Base-by-base conservation (phyloP, 2,329 filamentous ascomycete species). In the Beauveria sp. region DNA sequence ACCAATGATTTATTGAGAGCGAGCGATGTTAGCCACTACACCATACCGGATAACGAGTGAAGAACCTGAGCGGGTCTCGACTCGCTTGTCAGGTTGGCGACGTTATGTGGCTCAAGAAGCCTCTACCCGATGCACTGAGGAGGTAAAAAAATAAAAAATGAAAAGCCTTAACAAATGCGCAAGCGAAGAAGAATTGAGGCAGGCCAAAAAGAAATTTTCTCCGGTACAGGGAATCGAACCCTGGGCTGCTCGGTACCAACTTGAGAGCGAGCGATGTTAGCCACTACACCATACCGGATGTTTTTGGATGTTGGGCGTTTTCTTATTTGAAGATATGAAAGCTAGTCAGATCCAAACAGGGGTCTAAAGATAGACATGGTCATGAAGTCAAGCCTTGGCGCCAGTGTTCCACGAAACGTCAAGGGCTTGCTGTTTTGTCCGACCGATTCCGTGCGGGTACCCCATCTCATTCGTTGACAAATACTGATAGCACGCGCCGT, bases 11-110 rank as follows among this genome's bases (percentile, higher is more conserved):
- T n/a, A 55, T 57, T 72, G 70, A 72, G 71, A 72, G 70, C 69
- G 70, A 72, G 69, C 70, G 70, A 72, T 72, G 70, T 72, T 72
- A 72, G 69, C 70, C 70, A 71, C 70, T 72, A 72, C 70, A 72
- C 70, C 70, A 72, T 71, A 71, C 67, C 70, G 70, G 70, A 72
- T 65, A 28, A 24, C 18, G 42, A 45, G 18, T 45, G 34, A 42
- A 50, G 50, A 59, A 34, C 50, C 46, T 38, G 34, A 51, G 56
- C 34, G 45, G 56, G 56, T 42, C 48, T 5, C 5, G 46, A 52
- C 52, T 49, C 57, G 57, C 38, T 60, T 42, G 18, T 45, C n/a
- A 5, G 28, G 3, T 16, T 24, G 24, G 3, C 34, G 48, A 52
- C 46, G 20, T 60, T 60, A 60, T 46, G 40, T 52, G 38, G 6